These are phyloP conservation scores for Actinidia chinensis DNA, from an alignment of 179 eudicot species.

Conservation along the genomic window DNA sequence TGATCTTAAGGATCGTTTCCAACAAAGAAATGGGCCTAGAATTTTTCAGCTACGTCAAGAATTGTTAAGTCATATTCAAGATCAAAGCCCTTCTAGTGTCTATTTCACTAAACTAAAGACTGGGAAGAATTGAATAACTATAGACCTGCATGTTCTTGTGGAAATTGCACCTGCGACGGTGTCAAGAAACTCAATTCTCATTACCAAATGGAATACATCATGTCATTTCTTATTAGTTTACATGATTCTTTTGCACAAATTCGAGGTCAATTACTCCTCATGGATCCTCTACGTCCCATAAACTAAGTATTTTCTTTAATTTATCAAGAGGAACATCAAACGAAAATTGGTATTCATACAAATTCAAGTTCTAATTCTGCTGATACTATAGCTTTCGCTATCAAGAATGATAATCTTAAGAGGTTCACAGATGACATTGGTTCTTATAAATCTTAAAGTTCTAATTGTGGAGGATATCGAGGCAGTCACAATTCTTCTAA, in stretches of 20 bases:
- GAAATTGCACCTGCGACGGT: neutral
- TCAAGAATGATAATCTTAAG: neutral
- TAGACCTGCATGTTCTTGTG: neutral
- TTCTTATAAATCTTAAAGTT: no score
- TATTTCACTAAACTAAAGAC: neutral
- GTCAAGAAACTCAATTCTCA: neutral
- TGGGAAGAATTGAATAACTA: neutral
- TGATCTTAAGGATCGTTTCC: no score
- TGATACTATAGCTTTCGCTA: neutral
- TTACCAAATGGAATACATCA: neutral
- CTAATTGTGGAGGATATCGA: no score
- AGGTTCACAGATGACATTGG: neutral
- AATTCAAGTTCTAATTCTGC: neutral
- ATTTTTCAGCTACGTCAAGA: no score
- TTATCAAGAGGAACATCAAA: no score
- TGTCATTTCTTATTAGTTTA: neutral
- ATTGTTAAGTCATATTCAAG: no score
- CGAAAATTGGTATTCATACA: no score
- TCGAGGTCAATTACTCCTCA: neutral
- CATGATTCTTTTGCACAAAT: neutral
- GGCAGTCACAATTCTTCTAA: neutral
- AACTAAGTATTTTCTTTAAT: no score
- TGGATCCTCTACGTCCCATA: neutral
- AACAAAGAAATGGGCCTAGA: no score
- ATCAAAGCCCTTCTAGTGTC: no score